Evolutionary conservation across 2,329 filamentous ascomycete species (phyloP), one percentile per base, ranked within the genome.

Genomic region (Saccharata proteae): DNA sequence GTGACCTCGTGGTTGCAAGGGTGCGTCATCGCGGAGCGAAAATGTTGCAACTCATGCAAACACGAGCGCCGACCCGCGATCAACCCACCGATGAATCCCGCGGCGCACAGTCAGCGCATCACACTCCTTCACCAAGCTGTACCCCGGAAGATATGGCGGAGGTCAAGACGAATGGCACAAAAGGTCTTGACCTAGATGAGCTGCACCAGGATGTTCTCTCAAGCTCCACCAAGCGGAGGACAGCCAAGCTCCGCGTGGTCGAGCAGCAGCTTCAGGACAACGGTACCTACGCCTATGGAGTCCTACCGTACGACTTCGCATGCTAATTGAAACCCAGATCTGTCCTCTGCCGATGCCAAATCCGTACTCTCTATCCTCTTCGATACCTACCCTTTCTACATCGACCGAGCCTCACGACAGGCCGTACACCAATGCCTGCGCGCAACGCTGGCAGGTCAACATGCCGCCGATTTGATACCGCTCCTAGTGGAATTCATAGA

Each of bases 371-470:
- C 74, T 38, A 63, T 85, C 19, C 71, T 98, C 18, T 88, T 96
- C 60, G 74, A 75, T 52, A 94, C 86, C 30, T 85, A 94, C 51
- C 73, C 82, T 38, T 74, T 80, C 44, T 98, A 96, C 57, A 63
- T 76, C 56, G 90, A 98, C 59, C 76, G 86, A 46, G 64, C 73
- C 41, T 96, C 90, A 26, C 74, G 90, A 44, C 70, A 76, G 44
- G 84, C 83, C 21, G 84, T 85, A 18, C 81, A 93, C 54, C 67
- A 71, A 59, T 93, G 86, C 52, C 67, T 98, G 35, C 62, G 67
- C 40, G 67, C 74, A 30, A 65, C 88, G 42, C 66, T 86, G 36
- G 67, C 67, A 34, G 64, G 63, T 32, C 60, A 65, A 12, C 65
- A 78, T 29, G 59, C 67, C 17, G 67, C 75, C 22, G 57, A 61